A percentile compares a stretch with the other conserved stretches of the same genome.
Conservation (phyloP, 2,329 filamentous ascomycete species). For the Truncatella angustata region DNA sequence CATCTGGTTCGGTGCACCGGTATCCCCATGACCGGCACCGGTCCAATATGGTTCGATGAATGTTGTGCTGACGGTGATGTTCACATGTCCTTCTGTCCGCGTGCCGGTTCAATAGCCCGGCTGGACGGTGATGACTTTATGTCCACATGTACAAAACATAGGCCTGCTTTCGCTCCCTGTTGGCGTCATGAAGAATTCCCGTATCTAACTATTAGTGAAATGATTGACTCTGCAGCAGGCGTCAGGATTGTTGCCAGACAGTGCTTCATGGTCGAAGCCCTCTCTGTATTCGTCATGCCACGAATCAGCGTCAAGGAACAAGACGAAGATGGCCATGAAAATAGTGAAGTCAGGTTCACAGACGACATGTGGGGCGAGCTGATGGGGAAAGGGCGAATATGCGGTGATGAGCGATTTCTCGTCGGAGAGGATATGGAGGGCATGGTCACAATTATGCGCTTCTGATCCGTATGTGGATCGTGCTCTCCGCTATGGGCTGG, state of each 20-base stretch:
- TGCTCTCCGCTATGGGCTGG: neutral
- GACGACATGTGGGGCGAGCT: conserved; percentile 47
- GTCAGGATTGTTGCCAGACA: conserved; percentile 43
- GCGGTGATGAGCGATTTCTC: conserved; percentile 61
- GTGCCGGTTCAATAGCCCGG: conserved; percentile 32
- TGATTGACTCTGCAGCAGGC: conserved; percentile 42
- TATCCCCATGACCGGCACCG: conserved; percentile 49
- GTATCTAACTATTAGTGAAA: conserved; percentile 45
- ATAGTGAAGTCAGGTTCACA: conserved; percentile 38
- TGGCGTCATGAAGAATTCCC: conserved; percentile 56
- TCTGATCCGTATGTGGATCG: neutral
- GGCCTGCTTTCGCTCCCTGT: conserved; percentile 41
- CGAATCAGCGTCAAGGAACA: conserved; percentile 32
- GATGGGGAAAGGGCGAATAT: conserved; percentile 51
- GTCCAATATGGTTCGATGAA: conserved; percentile 48
- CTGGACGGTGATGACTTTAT: neutral
- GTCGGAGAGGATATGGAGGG: conserved; percentile 54
- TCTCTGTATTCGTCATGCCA: conserved; percentile 43
- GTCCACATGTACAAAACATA: conserved; percentile 12
- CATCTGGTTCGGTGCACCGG: conserved; percentile 49
- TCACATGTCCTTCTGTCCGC: conserved; percentile 43
- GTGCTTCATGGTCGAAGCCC: conserved; percentile 45
- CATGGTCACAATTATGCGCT: conserved; percentile 44
- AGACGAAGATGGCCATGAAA: conserved; percentile 13
- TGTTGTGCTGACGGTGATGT: conserved; percentile 43